These are phyloP conservation scores for Tolypocladium endophyticum DNA, from an alignment of 2,329 filamentous ascomycete genomes.

Conservation along the genomic window DNA sequence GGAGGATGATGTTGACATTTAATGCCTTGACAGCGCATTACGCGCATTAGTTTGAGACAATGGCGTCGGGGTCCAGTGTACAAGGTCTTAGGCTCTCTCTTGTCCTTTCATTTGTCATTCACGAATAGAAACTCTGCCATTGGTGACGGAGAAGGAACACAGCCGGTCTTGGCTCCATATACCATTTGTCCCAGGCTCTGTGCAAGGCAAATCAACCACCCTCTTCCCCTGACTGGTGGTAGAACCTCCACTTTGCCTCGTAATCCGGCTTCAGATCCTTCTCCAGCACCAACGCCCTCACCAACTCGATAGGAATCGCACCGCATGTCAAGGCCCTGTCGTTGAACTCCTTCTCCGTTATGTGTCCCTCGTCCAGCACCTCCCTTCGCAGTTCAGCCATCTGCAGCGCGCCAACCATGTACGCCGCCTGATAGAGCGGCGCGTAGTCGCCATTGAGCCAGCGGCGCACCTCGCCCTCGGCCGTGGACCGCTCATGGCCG, in stretches of 20 bases:
- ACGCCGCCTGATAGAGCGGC: constrained; percentile 49
- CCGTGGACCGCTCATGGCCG: constrained; percentile 47
- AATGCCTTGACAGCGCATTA: background rate
- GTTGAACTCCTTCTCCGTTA: constrained; percentile 44
- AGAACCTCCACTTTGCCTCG: constrained; percentile 40
- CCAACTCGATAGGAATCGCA: constrained; percentile 43
- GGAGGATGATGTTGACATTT: constrained; percentile 35
- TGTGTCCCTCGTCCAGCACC: constrained; percentile 22
- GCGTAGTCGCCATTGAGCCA: constrained; percentile 45
- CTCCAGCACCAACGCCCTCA: constrained; percentile 35
- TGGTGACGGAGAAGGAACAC: background rate
- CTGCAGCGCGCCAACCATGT: constrained; percentile 50
- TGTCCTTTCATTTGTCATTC: background rate
- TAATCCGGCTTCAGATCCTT: constrained; percentile 30
- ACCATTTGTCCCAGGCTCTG: background rate
- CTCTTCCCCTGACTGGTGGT: constrained; percentile 11
- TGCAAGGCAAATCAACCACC: background rate
- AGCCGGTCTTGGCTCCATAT: background rate
- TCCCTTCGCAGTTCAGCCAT: constrained; percentile 39
- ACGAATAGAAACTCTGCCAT: background rate
- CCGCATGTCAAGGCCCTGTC: constrained; percentile 40
- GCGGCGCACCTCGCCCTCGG: constrained; percentile 48
- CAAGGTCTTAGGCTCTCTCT: background rate
- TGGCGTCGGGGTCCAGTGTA: background rate
- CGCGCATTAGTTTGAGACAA: background rate